Conservation (phyloP, 768 basidiomycete genomes). For the Tylopilus plumbeoviolaceoides region DNA sequence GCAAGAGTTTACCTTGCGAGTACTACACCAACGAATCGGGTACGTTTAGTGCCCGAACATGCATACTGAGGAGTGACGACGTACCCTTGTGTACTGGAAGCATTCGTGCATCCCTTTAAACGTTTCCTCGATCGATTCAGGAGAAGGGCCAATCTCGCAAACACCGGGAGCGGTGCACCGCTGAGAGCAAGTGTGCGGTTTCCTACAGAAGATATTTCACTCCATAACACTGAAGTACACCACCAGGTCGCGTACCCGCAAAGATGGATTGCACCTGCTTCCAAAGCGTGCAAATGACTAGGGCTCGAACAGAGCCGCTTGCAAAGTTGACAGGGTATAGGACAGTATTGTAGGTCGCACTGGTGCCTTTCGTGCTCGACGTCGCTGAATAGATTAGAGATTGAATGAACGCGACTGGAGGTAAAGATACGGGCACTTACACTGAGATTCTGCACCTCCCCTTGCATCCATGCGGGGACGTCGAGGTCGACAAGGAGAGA, state of each 20-base stretch:
- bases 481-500: conserved; percentile 25
- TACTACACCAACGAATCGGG: conserved; percentile 36
- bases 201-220: conserved; percentile 1
- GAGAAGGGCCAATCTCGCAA: conserved; percentile 54
- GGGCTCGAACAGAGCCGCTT: conserved; percentile 43
- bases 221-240: conserved; percentile 1
- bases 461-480: conserved; percentile 30
- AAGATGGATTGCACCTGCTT: conserved; percentile 41
- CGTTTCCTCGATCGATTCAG: conserved; percentile 55
- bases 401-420: neutral
- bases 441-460: conserved; percentile 40
- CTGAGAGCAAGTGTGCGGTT: conserved; percentile 48
- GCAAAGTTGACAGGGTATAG: conserved; percentile 52
- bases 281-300: conserved; percentile 52
- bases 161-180: conserved; percentile 46
- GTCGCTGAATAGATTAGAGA: conserved; percentile 34
- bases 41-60: neutral
- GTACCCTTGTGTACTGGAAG: conserved; percentile 61
- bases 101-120: conserved; percentile 57
- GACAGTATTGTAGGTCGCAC: conserved; percentile 51
- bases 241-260: conserved; percentile 44
- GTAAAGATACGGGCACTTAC: conserved; percentile 23
- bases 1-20: conserved; percentile 40
- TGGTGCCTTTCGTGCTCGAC: conserved; percentile 42
- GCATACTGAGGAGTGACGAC: neutral